Base-by-base conservation (phyloP, 176 grass and related monocot genomes). In the Tuctoria greenei region DNA sequence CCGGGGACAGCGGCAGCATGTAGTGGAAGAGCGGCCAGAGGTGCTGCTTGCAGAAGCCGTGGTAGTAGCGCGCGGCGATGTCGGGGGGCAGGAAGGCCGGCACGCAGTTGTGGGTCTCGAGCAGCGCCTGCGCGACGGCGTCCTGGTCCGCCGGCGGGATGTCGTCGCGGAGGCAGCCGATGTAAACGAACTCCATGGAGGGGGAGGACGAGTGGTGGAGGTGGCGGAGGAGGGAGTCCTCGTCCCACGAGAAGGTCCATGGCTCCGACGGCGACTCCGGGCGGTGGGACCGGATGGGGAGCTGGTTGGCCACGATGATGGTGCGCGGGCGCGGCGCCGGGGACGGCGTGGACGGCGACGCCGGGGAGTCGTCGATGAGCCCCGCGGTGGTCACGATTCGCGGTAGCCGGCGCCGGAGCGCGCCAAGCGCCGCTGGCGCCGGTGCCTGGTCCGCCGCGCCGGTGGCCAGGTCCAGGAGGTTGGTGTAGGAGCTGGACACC, bases 1-100 rank as follows among this genome's bases (percentile, higher is more conserved):
- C 93, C 0, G 90, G 93, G 39, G 94, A 93, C 11, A 97, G 84
- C 28, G 94, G 94, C 21, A 97, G 85, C 94, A 93, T 97, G 78
- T 97, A 97, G 81, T 97, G 94, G 84, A 97, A 97, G 39, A 97
- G 91, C 28, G 94, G 91, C 94, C 94, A 97, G 12, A 97, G 78
- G n/a, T 97, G 88, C 86, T 97, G 94, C 84, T 97, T 97, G 86
- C 94, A 97, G 89, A 97, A 97, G 63, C 94, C 94, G 46, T 93
- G 91, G 83, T 97, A 97, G 80, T 85, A 97, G 44, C 88, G 78
- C 28, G 75, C 75, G 38, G 90, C 71, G 84, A 93, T 79, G 38
- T 97, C 94, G 1, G 71, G 28, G 0, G 88, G 81, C 25, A 97
- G 63, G 81, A 97, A 97, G 1, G 89, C 91, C 74, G 91, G 91